phyloP scores from a whole-genome alignment of 2,329 filamentous ascomycete genomes.

The Didymella segeticola region DNA sequence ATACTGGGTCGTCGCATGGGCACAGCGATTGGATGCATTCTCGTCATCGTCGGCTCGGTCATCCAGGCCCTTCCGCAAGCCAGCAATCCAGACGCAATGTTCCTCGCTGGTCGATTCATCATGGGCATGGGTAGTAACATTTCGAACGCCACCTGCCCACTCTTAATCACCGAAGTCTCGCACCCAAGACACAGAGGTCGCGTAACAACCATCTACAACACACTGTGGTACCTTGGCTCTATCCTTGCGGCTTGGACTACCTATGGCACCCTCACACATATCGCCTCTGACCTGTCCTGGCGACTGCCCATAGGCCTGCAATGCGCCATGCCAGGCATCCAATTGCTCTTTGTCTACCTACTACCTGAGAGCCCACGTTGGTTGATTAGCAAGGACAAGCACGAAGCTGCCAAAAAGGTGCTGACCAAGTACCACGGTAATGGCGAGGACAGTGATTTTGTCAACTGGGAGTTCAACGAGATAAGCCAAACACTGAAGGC shows the following conservation, averaged over 20 bases:
- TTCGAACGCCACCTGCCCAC: slow-evolving; percentile 60
- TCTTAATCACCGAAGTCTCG: slow-evolving; percentile 63
- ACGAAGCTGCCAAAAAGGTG: slow-evolving; percentile 60
- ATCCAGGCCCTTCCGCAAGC: slow-evolving; percentile 55
- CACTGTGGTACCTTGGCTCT: slow-evolving; percentile 40
- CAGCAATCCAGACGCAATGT: slow-evolving; percentile 50
- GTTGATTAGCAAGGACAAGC: slow-evolving; percentile 61
- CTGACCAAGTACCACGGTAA: slow-evolving; percentile 61
- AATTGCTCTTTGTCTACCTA: slow-evolving; percentile 56
- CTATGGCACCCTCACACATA: slow-evolving; percentile 11
- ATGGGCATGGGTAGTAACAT: slow-evolving; percentile 58
- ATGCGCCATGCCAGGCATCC: slow-evolving; percentile 43
- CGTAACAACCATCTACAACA: slow-evolving; percentile 62
- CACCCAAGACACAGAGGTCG: slow-evolving; percentile 66
- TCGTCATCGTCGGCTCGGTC: slow-evolving; percentile 58
- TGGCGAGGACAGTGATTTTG: slow-evolving; percentile 20
- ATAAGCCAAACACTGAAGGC: slow-evolving; percentile 24
- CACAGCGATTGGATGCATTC: slow-evolving; percentile 60
- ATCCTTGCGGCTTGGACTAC: slow-evolving; percentile 28
- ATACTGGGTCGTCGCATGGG: slow-evolving; percentile 56
- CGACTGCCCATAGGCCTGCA: slow-evolving; percentile 35
- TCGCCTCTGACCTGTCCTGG: not conserved
- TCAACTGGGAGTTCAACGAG: slow-evolving; percentile 25
- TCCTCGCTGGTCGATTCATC: slow-evolving; percentile 55
- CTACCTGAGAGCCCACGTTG: slow-evolving; percentile 67